Base-by-base conservation (phyloP, 331 rosid species). In the Dryas integrifolia region DNA sequence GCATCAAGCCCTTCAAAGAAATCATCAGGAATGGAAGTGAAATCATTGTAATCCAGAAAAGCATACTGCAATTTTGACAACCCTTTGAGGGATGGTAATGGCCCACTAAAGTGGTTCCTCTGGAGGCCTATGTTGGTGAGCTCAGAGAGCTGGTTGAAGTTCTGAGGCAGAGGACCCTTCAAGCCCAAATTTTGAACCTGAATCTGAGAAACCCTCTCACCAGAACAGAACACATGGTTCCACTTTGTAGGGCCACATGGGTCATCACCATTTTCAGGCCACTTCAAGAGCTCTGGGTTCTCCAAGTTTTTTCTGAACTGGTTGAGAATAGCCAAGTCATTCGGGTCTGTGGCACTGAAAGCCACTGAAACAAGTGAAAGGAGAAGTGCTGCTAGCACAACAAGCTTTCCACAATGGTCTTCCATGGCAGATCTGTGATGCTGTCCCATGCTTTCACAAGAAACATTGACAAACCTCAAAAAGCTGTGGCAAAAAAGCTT, bases 121-220 rank as follows among this genome's bases (percentile, higher is more conserved):
- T 95, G 99, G 44, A 95, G 84, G 57, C 99, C 99, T 5, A 95
- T 2, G 72, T 92, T 92, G 8, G 8, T 11, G 7, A 95, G 96
- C 82, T 59, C 70, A 5, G 85, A 40, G 11, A 95, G 97, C 72
- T 82, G 75, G 87, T 89, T 89, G 41, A 95, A 77, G 70, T 78
- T 87, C 58, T 52, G 73, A 0, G 99, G 96, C 26, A 95, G 76
- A 55, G 93, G 90, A 7, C 97, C 99, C 1, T 66, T 75, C 58
- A 95, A 77, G 53, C 85, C 92, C 6, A 92, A 7, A 5, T 78
- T 68, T 77, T 89, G 90, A 7, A 91, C 85, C 61, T 95, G 96
- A 89, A 95, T 89, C 85, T 95, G 99, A 14, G 84, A 13, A 12
- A 84, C 92, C 24, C 92, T 82, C 60, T 60, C 9, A 0, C 78